Percentiles rank a stretch among this genome's conserved stretches.
phyloP scores from a whole-genome alignment of 1,284 basidiomycete species.

The Wolfiporia cocos region DNA sequence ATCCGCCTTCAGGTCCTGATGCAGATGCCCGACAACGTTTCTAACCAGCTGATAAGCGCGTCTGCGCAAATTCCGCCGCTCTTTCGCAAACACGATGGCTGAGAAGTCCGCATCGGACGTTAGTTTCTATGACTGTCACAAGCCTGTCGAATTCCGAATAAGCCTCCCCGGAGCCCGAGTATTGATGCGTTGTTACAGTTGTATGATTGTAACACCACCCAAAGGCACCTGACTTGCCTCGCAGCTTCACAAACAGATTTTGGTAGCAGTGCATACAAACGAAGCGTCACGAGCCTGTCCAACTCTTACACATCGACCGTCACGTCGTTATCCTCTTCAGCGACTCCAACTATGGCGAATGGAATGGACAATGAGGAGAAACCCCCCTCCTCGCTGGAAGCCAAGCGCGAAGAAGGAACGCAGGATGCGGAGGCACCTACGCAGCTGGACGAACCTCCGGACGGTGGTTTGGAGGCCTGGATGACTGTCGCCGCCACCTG shows the following conservation, averaged over 20 bases:
- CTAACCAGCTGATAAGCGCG: too few species aligned
- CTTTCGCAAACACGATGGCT: too few species aligned
- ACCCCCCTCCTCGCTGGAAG: neutral
- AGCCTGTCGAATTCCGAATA: too few species aligned
- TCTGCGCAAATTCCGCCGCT: too few species aligned
- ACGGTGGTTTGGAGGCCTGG: constrained; percentile 6
- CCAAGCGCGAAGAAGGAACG: neutral
- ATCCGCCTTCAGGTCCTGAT: too few species aligned
- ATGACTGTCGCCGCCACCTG: constrained; percentile 4
- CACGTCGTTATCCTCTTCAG: neutral
- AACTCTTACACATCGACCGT: neutral
- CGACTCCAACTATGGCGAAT: neutral
- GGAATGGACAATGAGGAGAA: neutral
- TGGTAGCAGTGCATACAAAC: neutral
- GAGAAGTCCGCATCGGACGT: too few species aligned
- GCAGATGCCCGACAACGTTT: too few species aligned
- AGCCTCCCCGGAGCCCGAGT: too few species aligned
- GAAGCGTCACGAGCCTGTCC: neutral
- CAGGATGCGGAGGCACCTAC: neutral
- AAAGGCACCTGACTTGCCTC: neutral
- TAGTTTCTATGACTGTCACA: too few species aligned
- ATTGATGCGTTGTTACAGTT: too few species aligned
- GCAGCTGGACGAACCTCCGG: constrained; percentile 4
- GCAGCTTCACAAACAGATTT: neutral
- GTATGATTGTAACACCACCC: too few species aligned